Base-by-base conservation (phyloP, 2,329 filamentous ascomycete genomes). In the Pseudogymnoascus sp. region DNA sequence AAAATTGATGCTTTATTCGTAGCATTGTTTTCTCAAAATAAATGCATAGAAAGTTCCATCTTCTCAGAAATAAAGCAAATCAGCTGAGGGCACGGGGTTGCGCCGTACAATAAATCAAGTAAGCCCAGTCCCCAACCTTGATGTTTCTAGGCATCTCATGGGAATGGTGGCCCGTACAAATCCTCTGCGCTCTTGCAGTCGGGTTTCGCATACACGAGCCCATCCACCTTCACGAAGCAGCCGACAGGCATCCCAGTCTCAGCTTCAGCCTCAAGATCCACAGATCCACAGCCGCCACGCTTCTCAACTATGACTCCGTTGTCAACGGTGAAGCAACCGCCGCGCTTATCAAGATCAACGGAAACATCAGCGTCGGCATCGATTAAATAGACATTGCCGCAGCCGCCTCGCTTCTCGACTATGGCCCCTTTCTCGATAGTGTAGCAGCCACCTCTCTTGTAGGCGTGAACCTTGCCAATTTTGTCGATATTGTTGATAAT, bases 121-220 rank as follows among this genome's bases (percentile, higher is more conserved):
- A 85, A 67, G 89, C 87, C 75, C 86, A 85, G 67, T 90, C 87
- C 75, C 85, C 87, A 1, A 91, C 81, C 65, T 83, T 84, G 2
- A 87, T 72, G 0, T 80, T 81, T 1, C 86, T 87, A 0, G 86
- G 75, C 39, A 91, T 82, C 66, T 87, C 81, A 61, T 11, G 37
- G 37, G 11, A 30, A 50, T 4, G 14, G 43, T 25, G 43, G 25
- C 22, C 43, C 43, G 8, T 3, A 5, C 4, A 25, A 25, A 25
- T 25, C 22, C 22, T 25, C 39, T 11, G 39, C n/a, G 25, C 5
- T 30, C 2, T 47, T 6, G n/a, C 20, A 47, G n/a, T 28, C 7
- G 22, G 12, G 20, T 12, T 16, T n/a, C 22, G 25, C 43, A 18
- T 30, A 54, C 14, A 54, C n/a, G 5, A 54, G 6, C 4, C 47